Base-by-base conservation (phyloP, 805 yeast species). In the Lachancea sp. region DNA sequence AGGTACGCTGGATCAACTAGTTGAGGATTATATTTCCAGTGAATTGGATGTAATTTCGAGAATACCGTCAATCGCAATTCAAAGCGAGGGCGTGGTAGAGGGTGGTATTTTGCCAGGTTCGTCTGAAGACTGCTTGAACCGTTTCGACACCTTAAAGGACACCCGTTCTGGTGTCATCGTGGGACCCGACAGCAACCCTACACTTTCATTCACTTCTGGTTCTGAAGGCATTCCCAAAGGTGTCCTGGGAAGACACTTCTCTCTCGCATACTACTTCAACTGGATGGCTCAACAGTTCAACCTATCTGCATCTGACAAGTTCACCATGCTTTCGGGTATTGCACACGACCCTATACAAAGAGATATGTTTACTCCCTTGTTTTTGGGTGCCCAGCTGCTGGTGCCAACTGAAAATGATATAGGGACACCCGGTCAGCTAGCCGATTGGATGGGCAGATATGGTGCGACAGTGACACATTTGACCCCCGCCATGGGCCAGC, bases 261-360 rank as follows among this genome's bases (percentile, higher is more conserved):
- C 98, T 0, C 72, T 93, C 49, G 96, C 99, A 2, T 93, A 93
- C 71, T 93, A 93, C 69, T 93, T 93, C 77, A 95, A 95, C 31
- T 93, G 99, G 99, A 93, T 93, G 99, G 74, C 97, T 16, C 67
- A 86, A 65, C 77, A 82, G 37, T 93, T 93, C 59, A 79, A 81
- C 29, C 75, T 93, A 33, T 75, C 85, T 35, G 83, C 77, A 44
- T 75, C 80, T 30, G 99, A 95, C 66, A 84, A 74, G 59, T 93
- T 93, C 71, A 93, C 99, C 17, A 93, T 93, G 99, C 75, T 93
- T 49, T 85, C 95, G 8, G 99, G 99, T 59, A 93, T 93, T 64
- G 99, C 99, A 0, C 99, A 93, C 65, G 99, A 93, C 67, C 99
- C 99, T 11, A 91, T 93, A 51, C 99, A 93, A 72, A 84, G 99